phyloP scores from a whole-genome alignment of 2,329 filamentous ascomycete species.

The Cadophora malorum region DNA sequence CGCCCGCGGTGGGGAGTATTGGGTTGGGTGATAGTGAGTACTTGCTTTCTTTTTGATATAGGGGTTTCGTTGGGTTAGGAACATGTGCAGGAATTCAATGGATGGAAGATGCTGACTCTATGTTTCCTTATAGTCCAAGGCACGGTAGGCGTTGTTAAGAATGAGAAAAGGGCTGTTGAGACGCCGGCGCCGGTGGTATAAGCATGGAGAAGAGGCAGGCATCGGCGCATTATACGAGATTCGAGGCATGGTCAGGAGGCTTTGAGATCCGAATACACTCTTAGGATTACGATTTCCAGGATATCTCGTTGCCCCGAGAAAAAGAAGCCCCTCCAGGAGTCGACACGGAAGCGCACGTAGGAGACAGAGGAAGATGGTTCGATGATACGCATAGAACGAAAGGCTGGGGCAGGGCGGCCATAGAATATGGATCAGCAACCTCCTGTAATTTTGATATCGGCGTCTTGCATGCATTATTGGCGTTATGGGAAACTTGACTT shows the following conservation, averaged over 20 bases:
- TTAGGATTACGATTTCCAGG: no score
- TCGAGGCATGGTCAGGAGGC: no score
- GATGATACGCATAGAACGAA: no score
- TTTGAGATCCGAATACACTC: neutral
- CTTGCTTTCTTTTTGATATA: no score
- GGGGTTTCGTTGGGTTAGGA: no score
- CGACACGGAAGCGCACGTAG: no score
- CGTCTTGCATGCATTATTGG: slow-evolving; percentile 2
- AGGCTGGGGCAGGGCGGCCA: neutral
- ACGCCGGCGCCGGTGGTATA: slow-evolving; percentile 19
- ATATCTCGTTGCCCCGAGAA: no score
- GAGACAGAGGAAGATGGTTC: no score
- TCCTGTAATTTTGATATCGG: neutral
- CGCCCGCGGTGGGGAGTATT: slow-evolving; percentile 37
- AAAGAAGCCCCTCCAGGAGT: no score
- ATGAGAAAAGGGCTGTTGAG: slow-evolving; percentile 21
- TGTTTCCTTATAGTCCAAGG: slow-evolving; percentile 23
- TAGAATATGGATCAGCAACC: neutral
- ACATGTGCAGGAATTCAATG: no score
- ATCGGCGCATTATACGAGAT: no score
- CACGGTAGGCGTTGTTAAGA: slow-evolving; percentile 27
- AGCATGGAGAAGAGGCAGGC: neutral
- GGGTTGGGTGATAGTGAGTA: slow-evolving; percentile 36
- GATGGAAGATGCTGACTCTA: no score
- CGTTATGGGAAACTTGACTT: neutral